Conservation (phyloP, 2,329 filamentous ascomycete species). For the Diplodia scrobiculata region DNA sequence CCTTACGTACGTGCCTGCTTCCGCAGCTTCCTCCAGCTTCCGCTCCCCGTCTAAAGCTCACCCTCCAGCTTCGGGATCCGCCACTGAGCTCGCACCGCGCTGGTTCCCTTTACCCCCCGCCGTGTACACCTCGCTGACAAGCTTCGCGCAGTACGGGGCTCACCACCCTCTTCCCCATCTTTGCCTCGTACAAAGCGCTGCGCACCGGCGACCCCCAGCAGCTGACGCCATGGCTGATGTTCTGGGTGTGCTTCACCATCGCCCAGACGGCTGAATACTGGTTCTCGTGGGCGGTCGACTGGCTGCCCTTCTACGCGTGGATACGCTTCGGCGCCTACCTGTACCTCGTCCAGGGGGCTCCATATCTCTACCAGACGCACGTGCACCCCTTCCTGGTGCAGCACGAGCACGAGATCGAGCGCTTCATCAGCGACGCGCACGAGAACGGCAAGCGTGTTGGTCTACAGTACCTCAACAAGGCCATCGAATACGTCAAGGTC, state of each 20-base stretch:
- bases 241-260: constrained; percentile 91
- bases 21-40: background rate
- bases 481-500: constrained; percentile 64
- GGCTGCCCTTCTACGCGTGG: constrained; percentile 94
- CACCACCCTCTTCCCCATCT: constrained; percentile 91
- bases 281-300: constrained; percentile 81
- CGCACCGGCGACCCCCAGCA: constrained; percentile 87
- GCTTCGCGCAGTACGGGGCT: constrained; percentile 67
- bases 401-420: constrained; percentile 87
- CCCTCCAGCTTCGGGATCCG: constrained; percentile 6
- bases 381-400: constrained; percentile 84
- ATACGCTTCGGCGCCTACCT: constrained; percentile 82
- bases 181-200: constrained; percentile 96
- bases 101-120: background rate
- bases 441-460: constrained; percentile 76
- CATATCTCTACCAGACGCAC: constrained; percentile 78
- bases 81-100: background rate
- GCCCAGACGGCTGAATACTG: constrained; percentile 82
- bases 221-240: constrained; percentile 97
- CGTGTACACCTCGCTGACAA: constrained; percentile 32
- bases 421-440: constrained; percentile 80
- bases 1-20: constrained; percentile 25
- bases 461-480: constrained; percentile 57
- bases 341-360: constrained; percentile 93
- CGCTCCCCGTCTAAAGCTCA: constrained; percentile 1